Evolutionary conservation across 1,139 yeast genomes (phyloP), one percentile per base, ranked within the genome.

Genomic region (Petasospora rhodanensis): DNA sequence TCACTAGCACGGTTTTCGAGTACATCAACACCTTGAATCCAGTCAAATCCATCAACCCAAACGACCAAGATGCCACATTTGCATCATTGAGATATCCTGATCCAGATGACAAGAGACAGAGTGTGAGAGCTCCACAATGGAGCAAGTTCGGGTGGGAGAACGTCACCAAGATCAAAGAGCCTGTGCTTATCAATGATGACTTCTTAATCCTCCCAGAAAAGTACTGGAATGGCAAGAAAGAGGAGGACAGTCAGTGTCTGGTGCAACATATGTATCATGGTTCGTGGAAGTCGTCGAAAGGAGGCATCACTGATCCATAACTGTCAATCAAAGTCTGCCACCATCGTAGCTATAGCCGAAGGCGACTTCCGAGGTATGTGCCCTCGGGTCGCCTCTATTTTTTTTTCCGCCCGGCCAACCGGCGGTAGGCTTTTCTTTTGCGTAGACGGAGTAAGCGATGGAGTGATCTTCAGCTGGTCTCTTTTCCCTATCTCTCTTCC

Each of bases 1-100:
- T 78, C 72, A 75, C 82, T 6, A 79, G 75, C 47, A 66, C 70
- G 4, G 64, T 75, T 7, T 64, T 74, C 56, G 61, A 61, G 22
- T 75, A 74, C 51, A 58, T 59, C 26, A 61, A 61, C 35, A 18
- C 56, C 40, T 32, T 52, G 47, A 30, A 46, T 34, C 65, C 51
- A 38, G 67, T 35, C 58, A 65, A 51, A 19, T 45, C 55, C 6
- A 50, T 55, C 18, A 61, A 64, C 18, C 42, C 43, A 19, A 40
- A 45, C 16, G 38, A 38, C 20, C 37, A 41, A 6, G 35, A 22
- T 3, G 29, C 24, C 4, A 38, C 32, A 4, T 40, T 31, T 14
- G 23, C 19, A 3, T 22, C 28, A 8, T 14, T 41, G 24, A 30
- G 32, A 22, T 6, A 20, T 9, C 39, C 36, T n/a, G 15, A 23